Evolutionary conservation across 805 yeast genomes (phyloP).

Genomic region (Hanseniaspora mollemarum): DNA sequence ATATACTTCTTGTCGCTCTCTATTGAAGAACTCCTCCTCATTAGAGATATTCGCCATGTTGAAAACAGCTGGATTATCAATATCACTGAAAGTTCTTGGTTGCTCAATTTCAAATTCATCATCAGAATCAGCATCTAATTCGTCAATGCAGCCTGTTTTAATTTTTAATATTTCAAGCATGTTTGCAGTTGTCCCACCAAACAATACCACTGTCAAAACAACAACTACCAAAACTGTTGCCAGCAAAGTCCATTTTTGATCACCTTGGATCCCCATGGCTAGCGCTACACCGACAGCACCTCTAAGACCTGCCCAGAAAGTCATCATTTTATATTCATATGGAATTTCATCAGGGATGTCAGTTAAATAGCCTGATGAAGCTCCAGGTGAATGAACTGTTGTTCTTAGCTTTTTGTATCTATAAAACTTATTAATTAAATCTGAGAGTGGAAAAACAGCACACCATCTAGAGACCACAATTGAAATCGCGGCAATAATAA

Average conservation of each 20-base stretch:
- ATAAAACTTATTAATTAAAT: constrained; percentile 68
- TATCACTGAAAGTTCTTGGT: constrained; percentile 27
- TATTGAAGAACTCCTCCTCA: constrained; percentile 16
- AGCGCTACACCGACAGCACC: constrained; percentile 99
- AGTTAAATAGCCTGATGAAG: constrained; percentile 16
- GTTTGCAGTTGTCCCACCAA: constrained; percentile 97
- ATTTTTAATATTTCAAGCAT: constrained; percentile 93
- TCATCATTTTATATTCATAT: constrained; percentile 94
- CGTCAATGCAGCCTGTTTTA: constrained; percentile 80
- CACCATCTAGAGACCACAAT: constrained; percentile 95
- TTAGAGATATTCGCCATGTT: constrained; percentile 1
- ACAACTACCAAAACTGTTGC: constrained; percentile 97
- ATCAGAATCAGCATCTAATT: constrained; percentile 57
- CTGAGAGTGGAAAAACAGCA: constrained; percentile 89
- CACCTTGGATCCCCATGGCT: constrained; percentile 96
- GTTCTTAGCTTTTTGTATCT: constrained; percentile 44
- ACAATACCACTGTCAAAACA: constrained; percentile 85
- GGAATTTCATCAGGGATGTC: constrained; percentile 75
- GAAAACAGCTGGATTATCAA: constrained; percentile 5
- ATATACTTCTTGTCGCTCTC: constrained; percentile 20
- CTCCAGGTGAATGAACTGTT: constrained; percentile 27
- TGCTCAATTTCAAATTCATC: constrained; percentile 94
- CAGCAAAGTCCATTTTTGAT: constrained; percentile 69
- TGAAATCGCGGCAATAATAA: constrained; percentile 77
- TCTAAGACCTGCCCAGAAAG: constrained; percentile 97